These are phyloP conservation scores for Nemania diffusa DNA, from an alignment of 2,329 filamentous ascomycete genomes.

Conservation along the genomic window DNA sequence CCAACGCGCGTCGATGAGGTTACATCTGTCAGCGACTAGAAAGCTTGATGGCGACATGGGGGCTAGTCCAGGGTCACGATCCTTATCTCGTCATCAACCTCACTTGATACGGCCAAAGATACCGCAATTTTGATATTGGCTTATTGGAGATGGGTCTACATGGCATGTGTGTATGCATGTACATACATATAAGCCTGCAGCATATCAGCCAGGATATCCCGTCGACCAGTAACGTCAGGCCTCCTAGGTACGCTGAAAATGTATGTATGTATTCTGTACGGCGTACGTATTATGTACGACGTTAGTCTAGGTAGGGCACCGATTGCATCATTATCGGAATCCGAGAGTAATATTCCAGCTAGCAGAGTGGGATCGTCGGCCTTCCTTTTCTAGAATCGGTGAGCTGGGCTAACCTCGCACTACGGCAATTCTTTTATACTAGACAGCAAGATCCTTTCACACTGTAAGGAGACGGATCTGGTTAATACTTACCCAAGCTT, in stretches of 20 bases:
- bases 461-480: conserved; percentile 16
- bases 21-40: conserved; percentile 17
- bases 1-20: conserved; percentile 10
- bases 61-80: conserved; percentile 25
- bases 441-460: conserved; percentile 16
- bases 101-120: neutral
- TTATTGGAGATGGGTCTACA: conserved; percentile 3
- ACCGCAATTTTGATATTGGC: conserved; percentile 7
- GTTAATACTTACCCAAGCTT: neutral
- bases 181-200: neutral
- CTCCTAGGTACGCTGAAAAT: neutral
- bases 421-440: conserved; percentile 6
- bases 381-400: conserved; percentile 33
- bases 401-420: neutral
- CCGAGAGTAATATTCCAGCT: conserved; percentile 24
- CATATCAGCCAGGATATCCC: conserved; percentile 14
- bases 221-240: neutral
- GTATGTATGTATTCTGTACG: too few relatives aligned
- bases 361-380: conserved; percentile 20
- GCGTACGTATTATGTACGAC: neutral
- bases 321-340: conserved; percentile 34
- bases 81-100: conserved; percentile 12
- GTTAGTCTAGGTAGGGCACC: neutral
- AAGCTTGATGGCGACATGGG: conserved; percentile 28
- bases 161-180: neutral